Conservation (phyloP, 2,329 filamentous ascomycete species). For the Alternaria ventricosa region DNA sequence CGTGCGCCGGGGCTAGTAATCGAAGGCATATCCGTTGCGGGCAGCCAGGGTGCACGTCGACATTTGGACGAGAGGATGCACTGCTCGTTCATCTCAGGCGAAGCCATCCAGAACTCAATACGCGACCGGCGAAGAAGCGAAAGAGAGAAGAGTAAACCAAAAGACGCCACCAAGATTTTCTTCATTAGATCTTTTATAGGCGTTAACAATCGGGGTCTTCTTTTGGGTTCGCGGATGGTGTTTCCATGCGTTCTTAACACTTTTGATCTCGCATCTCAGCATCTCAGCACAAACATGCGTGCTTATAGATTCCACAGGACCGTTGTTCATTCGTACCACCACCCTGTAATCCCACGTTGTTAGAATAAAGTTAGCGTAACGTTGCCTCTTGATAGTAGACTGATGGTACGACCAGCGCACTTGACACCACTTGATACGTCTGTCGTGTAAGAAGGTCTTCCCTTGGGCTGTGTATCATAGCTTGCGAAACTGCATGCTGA, state of each 20-base stretch:
- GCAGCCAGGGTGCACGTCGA: not conserved
- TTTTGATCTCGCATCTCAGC: not conserved
- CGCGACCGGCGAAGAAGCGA: not conserved
- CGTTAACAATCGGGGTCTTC: not conserved
- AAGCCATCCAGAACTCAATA: not conserved
- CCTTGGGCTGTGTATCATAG: not conserved
- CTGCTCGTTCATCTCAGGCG: not conserved
- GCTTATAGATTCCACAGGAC: not conserved
- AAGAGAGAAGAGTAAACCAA: not conserved
- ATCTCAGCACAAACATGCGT: not conserved
- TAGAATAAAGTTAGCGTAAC: constrained; percentile 7
- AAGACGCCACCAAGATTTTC: not conserved
- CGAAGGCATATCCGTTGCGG: not conserved
- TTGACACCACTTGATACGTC: not conserved
- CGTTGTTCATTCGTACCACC: not conserved
- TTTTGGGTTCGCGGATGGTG: not conserved
- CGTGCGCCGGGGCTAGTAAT: accelerated
- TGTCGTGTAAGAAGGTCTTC: not conserved
- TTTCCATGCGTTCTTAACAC: not conserved
- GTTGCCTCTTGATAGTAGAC: not conserved
- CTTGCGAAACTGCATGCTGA: not conserved
- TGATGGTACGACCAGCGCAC: not conserved
- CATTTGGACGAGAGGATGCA: not conserved
- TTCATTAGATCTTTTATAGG: not conserved
- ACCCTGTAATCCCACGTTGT: not conserved